Conservation (phyloP, 371 early-diverging fungal genomes). For the Furculomyces boomerangus region DNA sequence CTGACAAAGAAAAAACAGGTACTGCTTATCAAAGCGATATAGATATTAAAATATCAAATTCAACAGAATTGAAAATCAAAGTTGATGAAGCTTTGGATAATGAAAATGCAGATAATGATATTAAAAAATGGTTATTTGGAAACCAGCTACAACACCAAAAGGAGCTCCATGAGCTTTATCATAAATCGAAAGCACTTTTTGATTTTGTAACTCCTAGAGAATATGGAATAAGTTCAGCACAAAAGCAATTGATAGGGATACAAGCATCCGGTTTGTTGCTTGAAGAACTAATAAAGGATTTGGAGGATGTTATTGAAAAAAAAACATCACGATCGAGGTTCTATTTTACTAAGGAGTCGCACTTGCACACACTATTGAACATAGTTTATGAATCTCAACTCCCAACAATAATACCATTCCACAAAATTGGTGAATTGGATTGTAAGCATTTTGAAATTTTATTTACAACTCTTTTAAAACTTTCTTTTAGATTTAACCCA, state of each 20-base stretch:
- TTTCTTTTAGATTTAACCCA: slow-evolving; percentile 48
- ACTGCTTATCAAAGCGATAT: neutral
- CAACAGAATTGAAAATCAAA: neutral
- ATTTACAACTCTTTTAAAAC: neutral
- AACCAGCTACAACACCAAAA: slow-evolving; percentile 16
- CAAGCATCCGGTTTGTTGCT: slow-evolving; percentile 60
- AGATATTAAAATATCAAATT: neutral
- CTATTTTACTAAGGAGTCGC: slow-evolving; percentile 95
- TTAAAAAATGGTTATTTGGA: neutral
- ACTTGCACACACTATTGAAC: slow-evolving; percentile 78
- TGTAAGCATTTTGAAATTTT: slow-evolving; percentile 25
- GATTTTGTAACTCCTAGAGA: slow-evolving; percentile 86
- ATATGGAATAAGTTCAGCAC: slow-evolving; percentile 66
- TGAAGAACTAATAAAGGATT: slow-evolving; percentile 52
- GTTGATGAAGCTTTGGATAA: neutral
- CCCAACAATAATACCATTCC: slow-evolving; percentile 44
- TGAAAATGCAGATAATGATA: neutral
- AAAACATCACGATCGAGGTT: slow-evolving; percentile 36
- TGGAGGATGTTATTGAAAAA: slow-evolving; percentile 23
- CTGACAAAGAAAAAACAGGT: neutral
- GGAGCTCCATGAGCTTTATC: slow-evolving; percentile 47
- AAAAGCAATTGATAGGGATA: slow-evolving; percentile 78
- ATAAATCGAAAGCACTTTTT: slow-evolving; percentile 64
- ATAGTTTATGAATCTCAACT: slow-evolving; percentile 71
- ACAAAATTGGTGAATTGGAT: slow-evolving; percentile 73